Conservation (phyloP, 495 filamentous ascomycete genomes). For the Hypoxylon cercidicola region DNA sequence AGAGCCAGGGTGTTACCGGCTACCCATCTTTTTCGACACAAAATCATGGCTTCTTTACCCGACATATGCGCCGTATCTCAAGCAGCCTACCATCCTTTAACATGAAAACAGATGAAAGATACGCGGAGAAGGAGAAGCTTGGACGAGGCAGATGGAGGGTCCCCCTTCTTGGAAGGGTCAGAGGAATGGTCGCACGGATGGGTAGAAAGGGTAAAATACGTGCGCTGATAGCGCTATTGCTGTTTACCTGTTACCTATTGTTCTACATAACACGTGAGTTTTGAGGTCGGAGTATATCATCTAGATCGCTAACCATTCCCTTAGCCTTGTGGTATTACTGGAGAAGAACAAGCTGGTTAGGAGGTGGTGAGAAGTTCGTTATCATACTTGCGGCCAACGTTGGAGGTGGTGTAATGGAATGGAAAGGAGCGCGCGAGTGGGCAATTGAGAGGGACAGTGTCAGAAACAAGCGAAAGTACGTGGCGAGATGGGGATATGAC, state of each 20-base stretch:
- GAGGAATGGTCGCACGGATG: slow-evolving; percentile 51
- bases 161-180: slow-evolving; percentile 53
- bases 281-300: neutral
- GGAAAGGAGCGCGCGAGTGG: slow-evolving; percentile 98
- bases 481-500: slow-evolving; percentile 90
- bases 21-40: slow-evolving; percentile 88
- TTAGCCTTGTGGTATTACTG: slow-evolving; percentile 60
- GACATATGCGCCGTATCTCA: slow-evolving; percentile 79
- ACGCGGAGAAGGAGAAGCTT: slow-evolving; percentile 82
- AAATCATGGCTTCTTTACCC: slow-evolving; percentile 79
- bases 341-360: slow-evolving; percentile 63
- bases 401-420: slow-evolving; percentile 98
- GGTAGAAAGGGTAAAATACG: slow-evolving; percentile 66
- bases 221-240: slow-evolving; percentile 63
- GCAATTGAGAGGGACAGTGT: slow-evolving; percentile 97
- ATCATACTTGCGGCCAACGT: slow-evolving; percentile 94
- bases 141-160: slow-evolving; percentile 59
- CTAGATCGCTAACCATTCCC: slow-evolving; percentile 15
- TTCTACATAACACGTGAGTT: slow-evolving; percentile 76
- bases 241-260: slow-evolving; percentile 71
- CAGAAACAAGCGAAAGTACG: slow-evolving; percentile 92
- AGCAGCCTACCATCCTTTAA: slow-evolving; percentile 78
- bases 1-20: slow-evolving; percentile 69
- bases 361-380: slow-evolving; percentile 90
- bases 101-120: slow-evolving; percentile 51